Evolutionary conservation across 768 basidiomycete genomes (phyloP), one percentile per base, ranked within the genome.

Genomic region (Brasilioporus rufonigricans): DNA sequence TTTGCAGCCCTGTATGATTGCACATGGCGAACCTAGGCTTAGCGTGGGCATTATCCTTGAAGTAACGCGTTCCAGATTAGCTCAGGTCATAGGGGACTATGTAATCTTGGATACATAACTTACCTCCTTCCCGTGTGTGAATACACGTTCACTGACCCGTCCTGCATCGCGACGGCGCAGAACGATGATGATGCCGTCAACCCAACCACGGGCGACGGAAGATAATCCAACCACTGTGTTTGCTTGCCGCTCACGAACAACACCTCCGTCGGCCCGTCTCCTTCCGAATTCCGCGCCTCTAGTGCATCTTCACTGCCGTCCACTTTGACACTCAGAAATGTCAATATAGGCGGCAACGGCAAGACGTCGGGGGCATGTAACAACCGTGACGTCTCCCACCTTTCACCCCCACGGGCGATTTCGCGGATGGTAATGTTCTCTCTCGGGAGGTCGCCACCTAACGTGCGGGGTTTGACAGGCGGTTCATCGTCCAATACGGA

Each of bases 181-280:
- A 91, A 93, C 2, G 63, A 65, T 13, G 69, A 65, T 0, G 91
- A 87, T 1, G 85, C 85, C 5, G 84, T 83, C 45, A 91, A 64
- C 1, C 77, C 74, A 16, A 95, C 67, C n/a, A 83, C 84, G 24
- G 88, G 85, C 2, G 81, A 82, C 1, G 89, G 84, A 9, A 96
- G 64, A 71, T 90, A 98, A 70, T 98, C 95, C 41, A 95, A 71
- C 93, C 95, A 98, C 50, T 89, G 84, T 12, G 84, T 87, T 55
- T 86, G 81, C 72, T 84, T 85, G 32, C 80, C 78, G 63, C 75
- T 80, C 50, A 81, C 72, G 55, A 84, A 84, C 7, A 80, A 72
- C 16, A 98, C 78, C 63, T 93, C 92, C 18, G 81, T 80, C 5
- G 79, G 76, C n/a, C 79, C 80, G 47, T 76, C 79, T 39, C 80